Conservation (phyloP, 352 stramenopile species). For the Pythium dissotocum region DNA sequence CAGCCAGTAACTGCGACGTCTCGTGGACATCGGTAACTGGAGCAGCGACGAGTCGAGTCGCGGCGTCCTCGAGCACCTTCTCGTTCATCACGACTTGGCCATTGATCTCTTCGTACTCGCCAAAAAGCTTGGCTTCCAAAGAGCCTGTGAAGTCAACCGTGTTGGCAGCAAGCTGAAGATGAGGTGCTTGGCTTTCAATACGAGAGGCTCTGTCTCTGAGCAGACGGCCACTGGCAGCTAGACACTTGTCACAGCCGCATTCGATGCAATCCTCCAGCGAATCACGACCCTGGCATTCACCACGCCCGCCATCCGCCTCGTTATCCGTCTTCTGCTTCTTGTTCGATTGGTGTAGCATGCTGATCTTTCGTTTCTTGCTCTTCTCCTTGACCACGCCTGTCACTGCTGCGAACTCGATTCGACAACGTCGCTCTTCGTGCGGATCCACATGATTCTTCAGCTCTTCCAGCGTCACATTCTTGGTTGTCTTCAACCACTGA, state of each 20-base stretch:
- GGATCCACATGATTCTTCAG: neutral
- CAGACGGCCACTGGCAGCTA: no score
- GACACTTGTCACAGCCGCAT: no score
- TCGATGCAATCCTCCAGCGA: no score
- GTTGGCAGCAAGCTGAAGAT: no score
- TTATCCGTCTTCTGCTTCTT: neutral
- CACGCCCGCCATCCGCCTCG: neutral
- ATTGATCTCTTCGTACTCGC: neutral
- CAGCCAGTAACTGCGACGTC: constrained; percentile 32
- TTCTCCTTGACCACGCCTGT: neutral
- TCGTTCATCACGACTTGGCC: neutral
- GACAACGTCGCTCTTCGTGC: neutral
- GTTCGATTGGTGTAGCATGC: neutral
- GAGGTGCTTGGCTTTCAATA: no score
- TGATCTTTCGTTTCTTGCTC: neutral
- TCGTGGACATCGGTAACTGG: constrained; percentile 25
- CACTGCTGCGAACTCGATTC: neutral
- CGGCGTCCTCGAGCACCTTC: neutral
- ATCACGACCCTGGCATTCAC: neutral
- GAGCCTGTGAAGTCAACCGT: no score
- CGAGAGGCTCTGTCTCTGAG: no score
- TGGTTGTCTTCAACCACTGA: neutral
- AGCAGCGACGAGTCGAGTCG: constrained; percentile 20
- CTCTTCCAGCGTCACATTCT: neutral
- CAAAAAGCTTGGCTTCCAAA: neutral